Conservation (phyloP, 768 basidiomycete species). For the Phlebiopsis gigantea region DNA sequence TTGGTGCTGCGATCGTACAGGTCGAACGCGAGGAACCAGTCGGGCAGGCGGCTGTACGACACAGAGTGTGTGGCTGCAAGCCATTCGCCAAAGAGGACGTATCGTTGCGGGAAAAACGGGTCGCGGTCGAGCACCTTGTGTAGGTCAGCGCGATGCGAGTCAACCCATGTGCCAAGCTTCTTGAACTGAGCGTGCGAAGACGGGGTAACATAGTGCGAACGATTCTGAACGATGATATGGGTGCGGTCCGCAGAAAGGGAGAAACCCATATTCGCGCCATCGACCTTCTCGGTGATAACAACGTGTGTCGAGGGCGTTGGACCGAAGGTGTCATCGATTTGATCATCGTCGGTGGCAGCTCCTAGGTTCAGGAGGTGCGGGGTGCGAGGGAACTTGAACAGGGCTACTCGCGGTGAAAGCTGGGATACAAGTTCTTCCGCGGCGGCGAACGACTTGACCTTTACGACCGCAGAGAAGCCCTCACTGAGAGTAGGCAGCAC, state of each 20-base stretch:
- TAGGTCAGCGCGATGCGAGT: conserved; percentile 40
- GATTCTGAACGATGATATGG: conserved; percentile 51
- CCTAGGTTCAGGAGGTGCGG: conserved; percentile 55
- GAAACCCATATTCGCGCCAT: conserved; percentile 66
- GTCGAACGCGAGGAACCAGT: conserved; percentile 55
- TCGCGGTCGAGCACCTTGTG: conserved; percentile 38
- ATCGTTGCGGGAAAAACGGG: conserved; percentile 47
- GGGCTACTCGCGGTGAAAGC: conserved; percentile 35
- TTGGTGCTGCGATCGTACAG: conserved; percentile 47
- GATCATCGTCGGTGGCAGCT: conserved; percentile 49
- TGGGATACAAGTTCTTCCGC: conserved; percentile 40
- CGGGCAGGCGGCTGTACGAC: conserved; percentile 47
- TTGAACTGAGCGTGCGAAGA: conserved; percentile 58
- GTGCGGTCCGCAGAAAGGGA: conserved; percentile 44
- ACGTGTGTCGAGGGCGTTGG: conserved; percentile 21
- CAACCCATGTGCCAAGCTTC: conserved; percentile 51
- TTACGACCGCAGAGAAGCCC: conserved; percentile 47
- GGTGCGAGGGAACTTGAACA: conserved; percentile 59
- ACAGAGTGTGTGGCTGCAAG: conserved; percentile 58
- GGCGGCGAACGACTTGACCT: conserved; percentile 45
- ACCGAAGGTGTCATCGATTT: conserved; percentile 22
- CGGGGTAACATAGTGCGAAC: conserved; percentile 54
- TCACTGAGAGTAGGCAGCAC: conserved; percentile 41
- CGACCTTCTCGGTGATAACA: conserved; percentile 59
- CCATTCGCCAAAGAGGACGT: conserved; percentile 62